A percentile compares a stretch with the other conserved stretches of the same genome.
These are phyloP conservation scores for Termitomyces sp. DNA, from an alignment of 768 basidiomycete genomes.

Conservation along the genomic window DNA sequence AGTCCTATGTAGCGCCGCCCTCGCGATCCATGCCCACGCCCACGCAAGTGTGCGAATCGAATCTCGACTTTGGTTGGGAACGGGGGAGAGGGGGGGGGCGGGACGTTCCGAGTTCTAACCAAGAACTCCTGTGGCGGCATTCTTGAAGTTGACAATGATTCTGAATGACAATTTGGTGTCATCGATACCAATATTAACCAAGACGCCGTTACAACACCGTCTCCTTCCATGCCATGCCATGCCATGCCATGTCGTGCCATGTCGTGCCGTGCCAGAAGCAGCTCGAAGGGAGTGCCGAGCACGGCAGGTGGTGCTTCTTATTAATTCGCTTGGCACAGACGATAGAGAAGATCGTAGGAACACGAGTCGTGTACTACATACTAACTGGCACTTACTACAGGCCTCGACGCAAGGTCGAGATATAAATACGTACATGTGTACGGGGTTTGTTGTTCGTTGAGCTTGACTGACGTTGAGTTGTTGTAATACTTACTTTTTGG, in stretches of 20 bases:
- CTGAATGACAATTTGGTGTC: background rate
- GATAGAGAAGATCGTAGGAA: too few relatives aligned
- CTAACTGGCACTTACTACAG: background rate
- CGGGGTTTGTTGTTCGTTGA: background rate
- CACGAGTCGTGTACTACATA: too few relatives aligned
- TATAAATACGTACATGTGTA: background rate
- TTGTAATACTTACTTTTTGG: background rate
- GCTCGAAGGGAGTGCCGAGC: too few relatives aligned
- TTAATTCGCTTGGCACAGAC: background rate
- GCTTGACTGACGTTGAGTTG: background rate
- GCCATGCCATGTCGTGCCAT: too few relatives aligned
- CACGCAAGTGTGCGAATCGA: background rate
- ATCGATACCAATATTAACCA: background rate
- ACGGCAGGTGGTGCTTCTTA: background rate
- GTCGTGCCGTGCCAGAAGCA: background rate
- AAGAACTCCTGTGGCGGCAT: background rate
- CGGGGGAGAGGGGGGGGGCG: too few relatives aligned
- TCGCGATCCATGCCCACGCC: background rate
- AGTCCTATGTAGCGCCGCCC: background rate
- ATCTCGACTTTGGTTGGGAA: too few relatives aligned
- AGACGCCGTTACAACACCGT: too few relatives aligned
- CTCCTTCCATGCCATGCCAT: too few relatives aligned
- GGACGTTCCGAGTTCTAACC: too few relatives aligned
- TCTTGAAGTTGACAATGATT: background rate
- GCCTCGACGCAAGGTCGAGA: background rate